Base-by-base conservation (phyloP, 192 early-diverging fungal species). In the Coemansia sp. region DNA sequence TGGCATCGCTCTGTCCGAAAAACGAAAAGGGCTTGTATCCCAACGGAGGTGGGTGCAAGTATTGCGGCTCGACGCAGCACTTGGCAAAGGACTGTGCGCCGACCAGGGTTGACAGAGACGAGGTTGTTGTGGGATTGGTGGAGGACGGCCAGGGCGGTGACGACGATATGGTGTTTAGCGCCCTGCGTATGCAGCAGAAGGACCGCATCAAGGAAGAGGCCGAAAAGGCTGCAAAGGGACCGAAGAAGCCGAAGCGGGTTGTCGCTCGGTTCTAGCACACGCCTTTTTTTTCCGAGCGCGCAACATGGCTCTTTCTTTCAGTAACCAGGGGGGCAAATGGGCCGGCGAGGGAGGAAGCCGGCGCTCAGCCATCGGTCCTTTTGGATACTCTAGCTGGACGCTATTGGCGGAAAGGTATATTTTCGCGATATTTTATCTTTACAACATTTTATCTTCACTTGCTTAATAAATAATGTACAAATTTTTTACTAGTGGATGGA, bases 21-120 rank as follows among this genome's bases (percentile, higher is more conserved):
- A 95, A 95, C 78, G 89, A 89, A 17, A 81, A 82, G 55, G 93
- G 92, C 4, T 38, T 95, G 41, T 94, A 94, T 52, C 90, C 90
- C 0, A 90, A 95, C 36, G 93, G 93, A 26, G 95, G 95, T 2
- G 64, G 80, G 24, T 98, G 93, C 80, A 80, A 82, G 49, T 93
- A 85, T 67, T 95, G 93, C 55, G 85, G 86, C n/a, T 85, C 87
- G 29, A 87, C 93, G 1, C 77, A 87, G 58, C 95, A 95, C 58
- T 72, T 93, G 25, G 85, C 85, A 3, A 83, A 78, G 47, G 87
- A 95, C 43, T 95, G 93, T 72, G 83, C 78, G 36, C 77, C 87
- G 25, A 78, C 78, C 27, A 81, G 88, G 51, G 65, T 59, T 55
- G 60, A 54, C 50, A 27, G 51, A 19, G 14, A 33, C 11, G 68